A percentile compares a stretch with the other conserved stretches of the same genome.
phyloP scores from a whole-genome alignment of 2,329 filamentous ascomycete genomes.

The Aspergillus sojae region DNA sequence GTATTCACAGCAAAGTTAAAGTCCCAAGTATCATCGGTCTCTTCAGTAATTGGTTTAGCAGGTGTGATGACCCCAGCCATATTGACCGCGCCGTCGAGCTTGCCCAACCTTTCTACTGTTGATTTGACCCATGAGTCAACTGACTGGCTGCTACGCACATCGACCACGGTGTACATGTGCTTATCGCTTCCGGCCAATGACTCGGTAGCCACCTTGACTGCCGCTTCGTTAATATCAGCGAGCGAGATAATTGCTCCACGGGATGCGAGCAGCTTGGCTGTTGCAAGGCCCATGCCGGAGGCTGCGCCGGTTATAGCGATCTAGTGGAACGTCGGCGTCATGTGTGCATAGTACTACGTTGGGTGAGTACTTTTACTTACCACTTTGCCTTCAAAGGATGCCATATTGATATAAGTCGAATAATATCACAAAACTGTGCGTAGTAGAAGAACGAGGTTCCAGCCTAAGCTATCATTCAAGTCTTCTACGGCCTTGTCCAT shows the following conservation, averaged over 20 bases:
- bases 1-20: conserved; percentile 16
- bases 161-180: neutral
- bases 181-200: neutral
- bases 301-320: conserved; percentile 5
- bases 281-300: conserved; percentile 8
- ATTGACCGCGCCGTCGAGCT: conserved; percentile 5
- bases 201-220: neutral
- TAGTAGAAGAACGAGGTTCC: neutral
- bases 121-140: conserved; percentile 5
- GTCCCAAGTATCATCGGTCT: neutral
- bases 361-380: neutral
- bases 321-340: neutral
- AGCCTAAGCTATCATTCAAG: no score
- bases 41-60: neutral
- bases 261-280: conserved; percentile 2
- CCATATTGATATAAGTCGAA: neutral
- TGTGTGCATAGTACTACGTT: accelerated
- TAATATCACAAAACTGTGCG: accelerated
- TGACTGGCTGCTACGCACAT: neutral
- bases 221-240: neutral
- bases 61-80: conserved; percentile 3
- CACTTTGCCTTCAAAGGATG: neutral
- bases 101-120: neutral
- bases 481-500: neutral
- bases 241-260: neutral